Conservation (phyloP, 2,329 filamentous ascomycete species). For the Talaromyces verruculosus region DNA sequence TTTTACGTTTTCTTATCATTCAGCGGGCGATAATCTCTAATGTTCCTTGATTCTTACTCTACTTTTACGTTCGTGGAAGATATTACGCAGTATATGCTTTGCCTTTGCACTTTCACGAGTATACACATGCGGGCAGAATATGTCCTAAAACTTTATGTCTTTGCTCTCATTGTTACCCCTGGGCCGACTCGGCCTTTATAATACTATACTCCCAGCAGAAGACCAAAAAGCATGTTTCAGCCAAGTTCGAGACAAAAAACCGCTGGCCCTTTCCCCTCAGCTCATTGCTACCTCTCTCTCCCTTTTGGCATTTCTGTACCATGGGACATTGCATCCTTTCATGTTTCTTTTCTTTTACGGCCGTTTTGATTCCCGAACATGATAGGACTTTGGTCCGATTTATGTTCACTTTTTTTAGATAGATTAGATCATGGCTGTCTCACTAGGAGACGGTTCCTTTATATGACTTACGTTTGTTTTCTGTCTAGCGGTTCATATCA, state of each 20-base stretch:
- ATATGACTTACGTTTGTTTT: conserved; percentile 3
- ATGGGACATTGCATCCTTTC: conserved; percentile 20
- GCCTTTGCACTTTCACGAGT: neutral
- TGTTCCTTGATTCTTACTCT: neutral
- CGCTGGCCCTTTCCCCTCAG: neutral
- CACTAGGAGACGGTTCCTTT: conserved; percentile 16
- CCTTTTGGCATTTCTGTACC: conserved; percentile 21
- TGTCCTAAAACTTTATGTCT: conserved; percentile 8
- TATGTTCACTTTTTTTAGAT: conserved; percentile 17
- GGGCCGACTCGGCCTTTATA: neutral
- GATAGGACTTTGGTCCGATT: neutral
- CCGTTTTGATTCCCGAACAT: conserved; percentile 14
- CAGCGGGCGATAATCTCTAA: conserved; percentile 21
- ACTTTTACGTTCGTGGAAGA: conserved; percentile 18
- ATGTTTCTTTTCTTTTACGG: conserved; percentile 1
- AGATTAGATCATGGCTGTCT: conserved; percentile 18
- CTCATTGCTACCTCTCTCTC: neutral
- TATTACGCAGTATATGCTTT: conserved; percentile 17
- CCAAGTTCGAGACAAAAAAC: neutral
- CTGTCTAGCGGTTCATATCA: neutral
- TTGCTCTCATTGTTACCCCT: neutral
- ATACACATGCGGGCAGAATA: conserved; percentile 6
- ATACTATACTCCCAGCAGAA: neutral
- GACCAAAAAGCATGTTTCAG: conserved; percentile 3
- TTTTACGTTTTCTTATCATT: conserved; percentile 7